These are phyloP conservation scores for Arabidopsis arenosa DNA, from an alignment of 345 rosid species.

Conservation along the genomic window DNA sequence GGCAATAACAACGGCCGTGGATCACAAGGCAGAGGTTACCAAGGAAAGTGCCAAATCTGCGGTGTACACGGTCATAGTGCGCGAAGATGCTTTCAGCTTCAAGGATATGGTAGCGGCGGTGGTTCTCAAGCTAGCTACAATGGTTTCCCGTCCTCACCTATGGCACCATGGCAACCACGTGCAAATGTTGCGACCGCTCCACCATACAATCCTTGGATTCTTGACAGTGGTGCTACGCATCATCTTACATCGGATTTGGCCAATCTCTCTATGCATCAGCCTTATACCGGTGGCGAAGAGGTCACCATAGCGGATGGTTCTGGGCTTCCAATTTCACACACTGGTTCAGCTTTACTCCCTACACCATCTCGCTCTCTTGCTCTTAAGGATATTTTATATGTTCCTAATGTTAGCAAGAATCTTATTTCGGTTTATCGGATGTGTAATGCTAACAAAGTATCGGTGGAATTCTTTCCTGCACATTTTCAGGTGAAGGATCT, in stretches of 20 bases:
- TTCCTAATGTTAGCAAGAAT: not conserved
- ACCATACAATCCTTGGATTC: rapidly evolving
- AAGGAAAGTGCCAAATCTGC: too few relatives aligned
- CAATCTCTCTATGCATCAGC: not conserved
- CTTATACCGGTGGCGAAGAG: not conserved
- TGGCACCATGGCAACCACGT: not conserved
- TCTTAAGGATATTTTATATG: too few relatives aligned
- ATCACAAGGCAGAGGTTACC: too few relatives aligned
- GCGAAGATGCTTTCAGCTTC: too few relatives aligned
- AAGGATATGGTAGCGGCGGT: too few relatives aligned
- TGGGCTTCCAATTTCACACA: rapidly evolving
- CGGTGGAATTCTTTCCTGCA: too few relatives aligned
- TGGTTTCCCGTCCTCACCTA: too few relatives aligned
- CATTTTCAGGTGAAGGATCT: too few relatives aligned
- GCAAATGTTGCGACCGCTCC: not conserved
- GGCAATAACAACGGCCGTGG: too few relatives aligned
- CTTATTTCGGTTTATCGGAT: not conserved
- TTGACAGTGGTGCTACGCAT: not conserved
- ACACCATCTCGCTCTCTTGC: not conserved
- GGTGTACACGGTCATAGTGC: too few relatives aligned
- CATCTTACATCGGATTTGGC: not conserved
- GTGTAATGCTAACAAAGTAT: too few relatives aligned
- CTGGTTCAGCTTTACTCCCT: not conserved
- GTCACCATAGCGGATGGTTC: not conserved
- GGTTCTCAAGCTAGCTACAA: too few relatives aligned